These are phyloP conservation scores for Lycium ferocissimum DNA, from an alignment of 257 asterid species.

Conservation along the genomic window DNA sequence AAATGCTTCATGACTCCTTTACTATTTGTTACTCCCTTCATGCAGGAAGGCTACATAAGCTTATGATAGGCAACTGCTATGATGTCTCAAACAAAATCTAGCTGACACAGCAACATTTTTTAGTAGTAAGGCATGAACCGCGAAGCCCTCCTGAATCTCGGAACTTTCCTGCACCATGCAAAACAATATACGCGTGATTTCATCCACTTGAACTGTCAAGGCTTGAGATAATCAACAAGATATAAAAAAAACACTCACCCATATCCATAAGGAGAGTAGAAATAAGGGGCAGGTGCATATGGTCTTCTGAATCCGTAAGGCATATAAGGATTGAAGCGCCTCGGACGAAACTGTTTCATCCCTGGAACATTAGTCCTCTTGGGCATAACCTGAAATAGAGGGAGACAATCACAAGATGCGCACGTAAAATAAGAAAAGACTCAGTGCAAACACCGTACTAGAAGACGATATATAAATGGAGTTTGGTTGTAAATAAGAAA, in stretches of 20 bases:
- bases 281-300: slow-evolving; percentile 64
- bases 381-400: slow-evolving; percentile 67
- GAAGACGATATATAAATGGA: neutral
- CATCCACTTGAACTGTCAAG: neutral
- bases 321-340: slow-evolving; percentile 75
- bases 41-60: neutral
- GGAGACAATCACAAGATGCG: neutral
- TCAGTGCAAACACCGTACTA: neutral
- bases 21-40: neutral
- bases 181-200: slow-evolving; percentile 22
- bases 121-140: slow-evolving; percentile 90
- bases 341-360: slow-evolving; percentile 82
- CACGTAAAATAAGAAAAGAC: neutral
- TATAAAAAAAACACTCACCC: slow-evolving; percentile 52
- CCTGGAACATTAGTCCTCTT: slow-evolving; percentile 98
- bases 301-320: slow-evolving; percentile 81
- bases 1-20: neutral
- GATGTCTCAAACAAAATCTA: neutral
- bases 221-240: neutral
- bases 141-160: slow-evolving; percentile 83
- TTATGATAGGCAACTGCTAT: slow-evolving; percentile 8
- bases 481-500: neutral
- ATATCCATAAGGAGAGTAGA: slow-evolving; percentile 83
- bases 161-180: slow-evolving; percentile 69
- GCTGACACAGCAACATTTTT: slow-evolving; percentile 20